phyloP scores from a whole-genome alignment of 2,329 filamentous ascomycete genomes.

The Claviceps fusiformis region DNA sequence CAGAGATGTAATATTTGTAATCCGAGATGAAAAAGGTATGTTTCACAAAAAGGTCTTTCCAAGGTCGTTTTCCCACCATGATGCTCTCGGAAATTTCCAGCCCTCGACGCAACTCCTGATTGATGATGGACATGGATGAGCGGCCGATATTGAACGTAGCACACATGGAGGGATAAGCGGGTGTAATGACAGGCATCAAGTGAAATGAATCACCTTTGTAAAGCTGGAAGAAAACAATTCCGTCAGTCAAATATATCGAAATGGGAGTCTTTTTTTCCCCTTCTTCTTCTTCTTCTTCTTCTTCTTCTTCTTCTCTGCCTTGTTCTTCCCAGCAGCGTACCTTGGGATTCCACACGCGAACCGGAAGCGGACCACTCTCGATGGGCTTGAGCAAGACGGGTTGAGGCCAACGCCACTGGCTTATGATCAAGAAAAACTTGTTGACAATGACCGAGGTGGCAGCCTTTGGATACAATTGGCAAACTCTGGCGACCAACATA shows the following conservation, averaged over 20 bases:
- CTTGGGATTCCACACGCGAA: constrained; percentile 89
- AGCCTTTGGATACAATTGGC: constrained; percentile 89
- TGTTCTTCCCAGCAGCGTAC: constrained; percentile 25
- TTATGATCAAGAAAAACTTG: constrained; percentile 91
- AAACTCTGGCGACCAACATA: constrained; percentile 90
- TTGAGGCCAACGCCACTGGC: constrained; percentile 83
- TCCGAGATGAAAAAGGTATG: constrained; percentile 88
- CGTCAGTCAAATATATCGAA: constrained; percentile 5
- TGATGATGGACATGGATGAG: constrained; percentile 75
- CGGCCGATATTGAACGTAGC: constrained; percentile 86
- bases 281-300: too few relatives aligned
- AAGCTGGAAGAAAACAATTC: constrained; percentile 32
- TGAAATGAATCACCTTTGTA: constrained; percentile 74
- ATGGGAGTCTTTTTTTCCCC: not conserved
- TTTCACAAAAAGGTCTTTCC: constrained; percentile 79
- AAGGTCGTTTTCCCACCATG: constrained; percentile 59
- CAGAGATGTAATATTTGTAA: constrained; percentile 91
- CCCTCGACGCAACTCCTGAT: constrained; percentile 67
- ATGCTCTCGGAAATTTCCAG: constrained; percentile 68
- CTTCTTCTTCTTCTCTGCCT: not conserved
- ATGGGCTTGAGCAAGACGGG: constrained; percentile 85
- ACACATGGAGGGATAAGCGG: constrained; percentile 95
- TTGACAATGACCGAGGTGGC: constrained; percentile 76
- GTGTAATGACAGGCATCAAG: constrained; percentile 96
- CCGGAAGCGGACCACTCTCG: constrained; percentile 66